Percentiles rank a stretch among this genome's conserved stretches.
These are phyloP conservation scores for Rubia tinctorum DNA, from an alignment of 305 asterid genomes.

Conservation along the genomic window DNA sequence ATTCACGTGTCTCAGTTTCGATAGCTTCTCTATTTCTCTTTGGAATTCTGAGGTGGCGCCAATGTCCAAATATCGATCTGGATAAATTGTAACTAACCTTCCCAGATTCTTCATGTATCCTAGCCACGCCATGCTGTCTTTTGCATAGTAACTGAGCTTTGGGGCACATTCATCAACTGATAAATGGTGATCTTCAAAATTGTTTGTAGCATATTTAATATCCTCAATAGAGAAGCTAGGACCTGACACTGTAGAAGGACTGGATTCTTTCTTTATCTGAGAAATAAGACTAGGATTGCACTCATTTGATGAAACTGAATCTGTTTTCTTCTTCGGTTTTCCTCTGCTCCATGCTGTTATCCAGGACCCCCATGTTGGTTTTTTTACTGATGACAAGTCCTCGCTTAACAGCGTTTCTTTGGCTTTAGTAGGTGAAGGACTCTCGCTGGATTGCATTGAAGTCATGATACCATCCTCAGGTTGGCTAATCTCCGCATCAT, in stretches of 20 bases:
- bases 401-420: background rate
- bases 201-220: constrained; percentile 35
- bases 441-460: no score
- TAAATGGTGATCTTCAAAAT: constrained; percentile 22
- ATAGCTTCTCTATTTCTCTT: background rate
- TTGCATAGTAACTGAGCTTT: background rate
- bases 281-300: constrained; percentile 10
- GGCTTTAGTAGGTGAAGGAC: background rate
- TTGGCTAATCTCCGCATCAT: background rate
- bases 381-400: background rate
- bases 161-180: constrained; percentile 27
- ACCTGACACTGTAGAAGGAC: background rate
- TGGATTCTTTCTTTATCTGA: no score
- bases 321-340: background rate
- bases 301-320: constrained; percentile 7
- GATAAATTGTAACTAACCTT: background rate
- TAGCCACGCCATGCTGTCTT: constrained; percentile 37
- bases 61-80: background rate
- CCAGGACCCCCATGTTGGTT: constrained; percentile 5
- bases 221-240: constrained; percentile 41
- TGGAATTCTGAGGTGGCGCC: background rate
- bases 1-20: constrained; percentile 7
- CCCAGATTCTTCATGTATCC: constrained; percentile 15
- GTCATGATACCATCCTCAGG: background rate
- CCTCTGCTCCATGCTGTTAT: background rate